These are phyloP conservation scores for Colletotrichum godetiae DNA, from an alignment of 2,329 filamentous ascomycete genomes.

Conservation along the genomic window DNA sequence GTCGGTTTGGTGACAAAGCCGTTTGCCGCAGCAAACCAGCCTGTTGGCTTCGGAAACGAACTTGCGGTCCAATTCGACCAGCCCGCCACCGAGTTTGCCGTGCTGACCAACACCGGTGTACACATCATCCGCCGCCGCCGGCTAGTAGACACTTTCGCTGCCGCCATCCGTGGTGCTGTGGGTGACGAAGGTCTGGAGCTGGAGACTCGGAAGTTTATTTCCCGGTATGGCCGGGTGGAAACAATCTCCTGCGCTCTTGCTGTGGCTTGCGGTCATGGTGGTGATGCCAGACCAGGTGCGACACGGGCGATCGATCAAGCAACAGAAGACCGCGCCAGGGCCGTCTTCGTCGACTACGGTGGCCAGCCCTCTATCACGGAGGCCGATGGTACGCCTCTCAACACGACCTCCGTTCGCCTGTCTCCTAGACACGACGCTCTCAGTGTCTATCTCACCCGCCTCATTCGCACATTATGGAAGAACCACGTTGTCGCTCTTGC, in stretches of 20 bases:
- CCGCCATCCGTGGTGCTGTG: conserved; percentile 77
- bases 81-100: conserved; percentile 83
- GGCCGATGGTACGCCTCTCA: conserved; percentile 75
- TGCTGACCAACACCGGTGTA: conserved; percentile 91
- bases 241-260: conserved; percentile 91
- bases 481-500: conserved; percentile 74
- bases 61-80: conserved; percentile 95
- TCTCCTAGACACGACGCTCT: conserved; percentile 92
- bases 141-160: conserved; percentile 91
- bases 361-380: conserved; percentile 88
- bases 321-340: conserved; percentile 85
- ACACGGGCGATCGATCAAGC: conserved; percentile 84
- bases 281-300: conserved; percentile 77
- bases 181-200: conserved; percentile 85
- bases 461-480: conserved; percentile 93
- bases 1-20: conserved; percentile 81
- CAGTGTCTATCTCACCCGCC: conserved; percentile 85
- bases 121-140: conserved; percentile 86
- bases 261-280: conserved; percentile 93
- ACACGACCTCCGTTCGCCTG: conserved; percentile 84
- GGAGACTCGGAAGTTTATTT: conserved; percentile 86
- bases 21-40: conserved; percentile 75
- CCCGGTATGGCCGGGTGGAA: conserved; percentile 87
- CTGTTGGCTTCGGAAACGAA: conserved; percentile 91
- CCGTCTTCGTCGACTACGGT: conserved; percentile 91